A percentile compares a stretch with the other conserved stretches of the same genome.
These are phyloP conservation scores for Helicostylum pulchrum DNA, from an alignment of 192 early-diverging fungal genomes.

Conservation along the genomic window DNA sequence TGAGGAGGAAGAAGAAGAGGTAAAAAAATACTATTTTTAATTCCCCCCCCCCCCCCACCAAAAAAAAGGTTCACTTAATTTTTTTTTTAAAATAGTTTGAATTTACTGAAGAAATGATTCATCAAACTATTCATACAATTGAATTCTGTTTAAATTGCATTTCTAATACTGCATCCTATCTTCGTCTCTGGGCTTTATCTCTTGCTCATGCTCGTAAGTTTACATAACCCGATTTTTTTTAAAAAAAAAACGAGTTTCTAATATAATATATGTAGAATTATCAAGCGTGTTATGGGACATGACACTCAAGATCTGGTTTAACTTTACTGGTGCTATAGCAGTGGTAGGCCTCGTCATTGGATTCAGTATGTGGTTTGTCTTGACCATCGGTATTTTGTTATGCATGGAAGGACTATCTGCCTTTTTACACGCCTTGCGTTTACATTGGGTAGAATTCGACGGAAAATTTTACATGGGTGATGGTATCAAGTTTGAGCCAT, in stretches of 20 bases:
- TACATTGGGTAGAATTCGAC: conserved; percentile 98
- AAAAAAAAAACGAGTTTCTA: no score
- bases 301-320: conserved; percentile 64
- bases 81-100: conserved; percentile 67
- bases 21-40: neutral
- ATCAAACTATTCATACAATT: conserved; percentile 98
- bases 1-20: conserved; percentile 50
- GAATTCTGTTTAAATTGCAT: conserved; percentile 95
- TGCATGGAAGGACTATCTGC: conserved; percentile 88
- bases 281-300: conserved; percentile 97
- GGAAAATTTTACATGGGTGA: conserved; percentile 94
- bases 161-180: conserved; percentile 98
- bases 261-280: conserved; percentile 46
- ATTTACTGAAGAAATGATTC: conserved; percentile 94
- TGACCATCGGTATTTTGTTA: conserved; percentile 77
- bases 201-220: conserved; percentile 82
- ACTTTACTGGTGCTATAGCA: conserved; percentile 47
- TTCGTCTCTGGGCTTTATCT: conserved; percentile 97
- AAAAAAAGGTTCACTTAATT: neutral
- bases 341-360: conserved; percentile 73
- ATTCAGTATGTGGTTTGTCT: conserved; percentile 84
- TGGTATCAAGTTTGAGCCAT: conserved; percentile 88
- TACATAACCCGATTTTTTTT: no score
- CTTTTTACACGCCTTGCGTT: conserved; percentile 87
- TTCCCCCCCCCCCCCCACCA: no score